A percentile compares a stretch with the other conserved stretches of the same genome.
These are phyloP conservation scores for Rickenella mellea DNA, from an alignment of 768 basidiomycete species.

Conservation along the genomic window DNA sequence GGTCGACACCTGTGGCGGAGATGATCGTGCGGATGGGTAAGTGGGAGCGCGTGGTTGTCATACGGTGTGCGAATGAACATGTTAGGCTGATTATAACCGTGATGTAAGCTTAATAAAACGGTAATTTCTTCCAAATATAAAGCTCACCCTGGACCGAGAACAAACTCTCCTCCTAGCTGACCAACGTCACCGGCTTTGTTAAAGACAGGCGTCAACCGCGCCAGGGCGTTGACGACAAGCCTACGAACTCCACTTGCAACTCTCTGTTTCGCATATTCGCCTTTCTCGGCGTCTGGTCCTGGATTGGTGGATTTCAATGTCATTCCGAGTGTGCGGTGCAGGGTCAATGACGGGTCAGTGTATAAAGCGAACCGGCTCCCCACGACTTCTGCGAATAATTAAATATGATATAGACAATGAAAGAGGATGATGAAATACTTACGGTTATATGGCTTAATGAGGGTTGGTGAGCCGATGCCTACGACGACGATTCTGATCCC, in stretches of 20 bases:
- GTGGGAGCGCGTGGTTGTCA: constrained; percentile 70
- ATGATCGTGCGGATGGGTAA: constrained; percentile 65
- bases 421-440: constrained; percentile 15
- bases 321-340: constrained; percentile 77
- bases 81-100: too few species aligned
- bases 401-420: neutral
- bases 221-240: constrained; percentile 62
- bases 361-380: constrained; percentile 65
- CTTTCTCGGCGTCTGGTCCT: constrained; percentile 29
- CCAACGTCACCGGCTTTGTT: constrained; percentile 66
- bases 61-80: constrained; percentile 74
- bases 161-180: constrained; percentile 88
- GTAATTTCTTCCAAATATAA: too few species aligned
- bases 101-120: too few species aligned
- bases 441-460: constrained; percentile 70
- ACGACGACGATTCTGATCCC: constrained; percentile 62
- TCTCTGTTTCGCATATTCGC: too few species aligned
- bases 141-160: constrained; percentile 58
- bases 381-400: constrained; percentile 45
- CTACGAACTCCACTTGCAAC: constrained; percentile 57
- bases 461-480: constrained; percentile 66
- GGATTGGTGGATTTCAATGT: constrained; percentile 34
- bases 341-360: constrained; percentile 60
- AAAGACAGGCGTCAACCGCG: constrained; percentile 74
- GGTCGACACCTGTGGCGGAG: constrained; percentile 41